phyloP scores from a whole-genome alignment of 495 filamentous ascomycete genomes.

The Neurospora africana region DNA sequence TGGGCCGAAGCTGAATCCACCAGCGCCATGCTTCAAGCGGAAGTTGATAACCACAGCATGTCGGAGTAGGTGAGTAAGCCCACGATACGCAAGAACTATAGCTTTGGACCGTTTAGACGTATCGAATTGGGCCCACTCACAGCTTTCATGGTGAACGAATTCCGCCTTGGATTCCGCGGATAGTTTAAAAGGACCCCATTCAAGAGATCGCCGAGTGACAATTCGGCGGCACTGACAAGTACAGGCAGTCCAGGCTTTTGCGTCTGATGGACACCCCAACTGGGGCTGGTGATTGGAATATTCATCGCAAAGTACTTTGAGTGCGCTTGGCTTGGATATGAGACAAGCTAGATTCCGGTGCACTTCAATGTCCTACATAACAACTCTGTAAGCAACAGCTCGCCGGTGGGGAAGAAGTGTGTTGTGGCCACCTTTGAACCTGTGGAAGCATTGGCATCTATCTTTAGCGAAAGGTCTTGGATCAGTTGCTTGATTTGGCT shows the following conservation, averaged over 20 bases:
- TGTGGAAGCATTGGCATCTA: background rate
- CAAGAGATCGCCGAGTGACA: background rate
- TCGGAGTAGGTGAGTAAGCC: background rate
- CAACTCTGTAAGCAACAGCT: background rate
- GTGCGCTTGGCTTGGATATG: background rate
- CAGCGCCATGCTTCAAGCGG: background rate
- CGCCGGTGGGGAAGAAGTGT: background rate
- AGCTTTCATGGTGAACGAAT: background rate
- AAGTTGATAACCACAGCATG: background rate
- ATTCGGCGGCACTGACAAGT: background rate
- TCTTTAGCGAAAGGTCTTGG: background rate
- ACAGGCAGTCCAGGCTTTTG: background rate
- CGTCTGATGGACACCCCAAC: background rate
- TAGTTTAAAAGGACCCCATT: background rate
- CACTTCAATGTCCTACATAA: background rate
- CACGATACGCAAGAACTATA: background rate
- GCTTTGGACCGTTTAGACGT: background rate
- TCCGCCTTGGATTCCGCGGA: background rate
- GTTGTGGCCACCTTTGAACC: background rate
- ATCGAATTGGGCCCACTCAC: background rate
- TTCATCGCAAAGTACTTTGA: background rate
- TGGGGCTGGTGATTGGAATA: background rate
- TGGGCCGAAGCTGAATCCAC: background rate
- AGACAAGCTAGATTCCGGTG: background rate
- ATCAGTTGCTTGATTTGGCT: background rate